Percentiles rank a stretch among this genome's conserved stretches.
phyloP scores from a whole-genome alignment of 2,329 filamentous ascomycete genomes.

The Tolypocladium cylindrosporum region DNA sequence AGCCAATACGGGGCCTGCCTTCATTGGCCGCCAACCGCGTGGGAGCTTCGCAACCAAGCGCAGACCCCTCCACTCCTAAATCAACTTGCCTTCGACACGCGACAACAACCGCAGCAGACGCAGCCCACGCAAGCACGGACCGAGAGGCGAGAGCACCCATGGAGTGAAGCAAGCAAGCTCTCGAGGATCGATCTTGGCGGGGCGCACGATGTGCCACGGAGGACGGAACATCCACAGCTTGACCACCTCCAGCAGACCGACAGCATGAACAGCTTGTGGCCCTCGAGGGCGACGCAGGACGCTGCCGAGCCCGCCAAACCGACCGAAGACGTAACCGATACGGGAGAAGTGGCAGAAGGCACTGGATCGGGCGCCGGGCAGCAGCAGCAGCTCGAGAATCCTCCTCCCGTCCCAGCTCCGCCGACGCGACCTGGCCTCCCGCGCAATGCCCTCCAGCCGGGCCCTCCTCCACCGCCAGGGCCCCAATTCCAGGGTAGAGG shows the following conservation, averaged over 20 bases:
- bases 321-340: constrained; percentile 30
- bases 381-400: constrained; percentile 20
- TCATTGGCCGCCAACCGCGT: background rate
- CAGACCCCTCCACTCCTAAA: background rate
- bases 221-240: constrained; percentile 1
- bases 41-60: background rate
- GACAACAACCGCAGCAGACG: background rate
- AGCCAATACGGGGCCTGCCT: background rate
- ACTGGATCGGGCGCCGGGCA: constrained; percentile 22
- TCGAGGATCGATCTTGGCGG: background rate
- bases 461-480: constrained; percentile 2
- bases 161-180: background rate
- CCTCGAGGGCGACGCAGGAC: constrained; percentile 25
- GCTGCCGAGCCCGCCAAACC: constrained; percentile 14
- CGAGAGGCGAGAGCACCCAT: background rate
- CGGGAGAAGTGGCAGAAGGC: constrained; percentile 23
- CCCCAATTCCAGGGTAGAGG: background rate
- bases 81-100: background rate
- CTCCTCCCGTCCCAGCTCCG: constrained; percentile 10
- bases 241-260: constrained; percentile 5
- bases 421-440: constrained; percentile 8
- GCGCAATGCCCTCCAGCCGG: constrained; percentile 15
- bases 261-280: constrained; percentile 37
- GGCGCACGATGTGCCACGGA: constrained; percentile 8
- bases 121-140: background rate